These are phyloP conservation scores for Begonia masoniana DNA, from an alignment of 306 rosid genomes.

Conservation along the genomic window DNA sequence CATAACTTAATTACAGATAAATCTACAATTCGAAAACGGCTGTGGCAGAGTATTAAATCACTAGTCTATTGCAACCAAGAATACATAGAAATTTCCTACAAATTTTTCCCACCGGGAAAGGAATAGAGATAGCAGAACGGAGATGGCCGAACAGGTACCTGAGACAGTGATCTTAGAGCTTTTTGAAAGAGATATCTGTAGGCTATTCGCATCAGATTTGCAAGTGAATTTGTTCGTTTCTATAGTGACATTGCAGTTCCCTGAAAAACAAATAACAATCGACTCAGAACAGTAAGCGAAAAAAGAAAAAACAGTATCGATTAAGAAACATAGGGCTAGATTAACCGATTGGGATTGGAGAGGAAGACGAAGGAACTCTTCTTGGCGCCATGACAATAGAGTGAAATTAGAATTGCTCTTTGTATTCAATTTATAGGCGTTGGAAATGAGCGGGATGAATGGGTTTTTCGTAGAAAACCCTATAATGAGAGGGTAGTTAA, in stretches of 20 bases:
- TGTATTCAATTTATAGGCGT: too few relatives aligned
- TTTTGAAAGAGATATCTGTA: slow-evolving; percentile 35
- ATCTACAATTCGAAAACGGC: too few relatives aligned
- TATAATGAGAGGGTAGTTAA: too few relatives aligned
- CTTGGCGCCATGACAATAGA: slow-evolving; percentile 40
- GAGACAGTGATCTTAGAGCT: slow-evolving; percentile 33
- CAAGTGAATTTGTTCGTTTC: slow-evolving; percentile 38
- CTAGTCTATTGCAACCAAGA: too few relatives aligned
- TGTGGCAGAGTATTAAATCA: too few relatives aligned
- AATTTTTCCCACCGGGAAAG: too few relatives aligned
- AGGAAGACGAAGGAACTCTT: slow-evolving; percentile 18
- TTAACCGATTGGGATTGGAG: slow-evolving; percentile 50
- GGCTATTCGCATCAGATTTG: slow-evolving; percentile 26
- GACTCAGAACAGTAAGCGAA: neutral
- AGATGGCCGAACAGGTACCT: slow-evolving; percentile 14
- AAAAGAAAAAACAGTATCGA: neutral
- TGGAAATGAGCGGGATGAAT: too few relatives aligned
- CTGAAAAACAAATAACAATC: slow-evolving; percentile 15
- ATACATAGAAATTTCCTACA: too few relatives aligned
- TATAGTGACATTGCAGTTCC: slow-evolving; percentile 49
- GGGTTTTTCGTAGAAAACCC: too few relatives aligned
- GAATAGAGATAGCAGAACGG: too few relatives aligned
- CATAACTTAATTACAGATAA: too few relatives aligned
- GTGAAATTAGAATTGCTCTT: too few relatives aligned
- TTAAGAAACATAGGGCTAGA: neutral